These are phyloP conservation scores for Alternaria alternata DNA, from an alignment of 2,329 filamentous ascomycete species.

Conservation along the genomic window DNA sequence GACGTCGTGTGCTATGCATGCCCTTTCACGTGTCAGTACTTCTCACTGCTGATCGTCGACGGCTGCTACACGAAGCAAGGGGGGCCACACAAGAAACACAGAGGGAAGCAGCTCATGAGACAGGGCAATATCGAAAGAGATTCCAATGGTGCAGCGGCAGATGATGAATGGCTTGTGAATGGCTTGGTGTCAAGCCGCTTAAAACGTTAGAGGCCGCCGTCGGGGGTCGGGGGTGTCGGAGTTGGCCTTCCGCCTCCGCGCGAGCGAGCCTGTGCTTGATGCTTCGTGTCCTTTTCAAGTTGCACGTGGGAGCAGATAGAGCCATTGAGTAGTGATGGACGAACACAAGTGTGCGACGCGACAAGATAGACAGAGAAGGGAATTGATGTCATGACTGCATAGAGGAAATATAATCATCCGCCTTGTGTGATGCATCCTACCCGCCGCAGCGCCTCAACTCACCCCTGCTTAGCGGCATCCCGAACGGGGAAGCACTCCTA, in stretches of 20 bases:
- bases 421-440: neutral
- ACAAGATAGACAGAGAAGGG: no score
- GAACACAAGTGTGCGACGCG: neutral
- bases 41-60: no score
- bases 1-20: neutral
- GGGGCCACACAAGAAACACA: neutral
- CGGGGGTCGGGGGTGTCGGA: conserved; percentile 18
- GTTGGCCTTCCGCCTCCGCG: conserved; percentile 19
- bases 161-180: neutral
- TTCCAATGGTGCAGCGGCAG: conserved; percentile 6
- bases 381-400: neutral
- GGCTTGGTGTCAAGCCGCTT: conserved; percentile 9
- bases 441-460: conserved; percentile 7
- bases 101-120: neutral
- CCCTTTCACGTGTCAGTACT: no score
- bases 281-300: conserved; percentile 18
- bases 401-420: neutral
- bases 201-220: neutral
- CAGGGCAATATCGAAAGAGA: conserved; percentile 7
- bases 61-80: no score
- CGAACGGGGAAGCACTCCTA: conserved; percentile 24
- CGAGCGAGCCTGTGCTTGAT: conserved; percentile 18
- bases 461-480: conserved; percentile 28
- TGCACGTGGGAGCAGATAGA: neutral
- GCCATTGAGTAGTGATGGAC: neutral